Evolutionary conservation across 139 green algal genomes (phyloP).

Genomic region (Limnomonas spitsbergensis): DNA sequence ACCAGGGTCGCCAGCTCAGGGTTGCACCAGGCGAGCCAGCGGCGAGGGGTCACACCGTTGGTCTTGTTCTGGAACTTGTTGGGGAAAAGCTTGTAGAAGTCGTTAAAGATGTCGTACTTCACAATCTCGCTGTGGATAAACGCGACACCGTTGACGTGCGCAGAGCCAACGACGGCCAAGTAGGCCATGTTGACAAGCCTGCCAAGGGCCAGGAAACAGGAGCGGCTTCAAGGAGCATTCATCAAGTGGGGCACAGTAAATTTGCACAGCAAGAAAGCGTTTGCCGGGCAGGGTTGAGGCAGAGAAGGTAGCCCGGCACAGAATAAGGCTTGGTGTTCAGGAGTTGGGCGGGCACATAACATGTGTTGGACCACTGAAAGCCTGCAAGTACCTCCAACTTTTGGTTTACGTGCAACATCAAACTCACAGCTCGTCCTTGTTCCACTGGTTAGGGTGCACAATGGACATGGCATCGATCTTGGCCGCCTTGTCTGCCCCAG

Average conservation of each 20-base stretch:
- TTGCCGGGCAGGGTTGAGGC: no score
- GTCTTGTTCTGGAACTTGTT: slow-evolving; percentile 98
- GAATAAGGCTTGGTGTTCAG: no score
- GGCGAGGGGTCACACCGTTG: slow-evolving; percentile 93
- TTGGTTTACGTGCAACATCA: no score
- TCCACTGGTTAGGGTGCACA: slow-evolving; percentile 83
- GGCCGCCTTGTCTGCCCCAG: slow-evolving; percentile 29
- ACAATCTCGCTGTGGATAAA: slow-evolving; percentile 93
- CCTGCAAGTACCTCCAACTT: no score
- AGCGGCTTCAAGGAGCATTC: no score
- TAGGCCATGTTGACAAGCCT: slow-evolving; percentile 95
- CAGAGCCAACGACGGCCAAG: slow-evolving; percentile 82
- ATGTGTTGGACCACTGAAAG: no score
- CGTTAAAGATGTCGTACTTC: slow-evolving; percentile 81
- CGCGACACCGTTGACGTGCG: slow-evolving; percentile 94
- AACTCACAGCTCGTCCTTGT: slow-evolving; percentile 77
- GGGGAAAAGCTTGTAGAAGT: slow-evolving; percentile 67
- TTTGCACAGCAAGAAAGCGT: no score
- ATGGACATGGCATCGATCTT: slow-evolving; percentile 74
- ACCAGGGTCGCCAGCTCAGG: slow-evolving; percentile 82
- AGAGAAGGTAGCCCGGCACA: no score
- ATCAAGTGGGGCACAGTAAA: no score
- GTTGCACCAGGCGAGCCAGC: slow-evolving; percentile 98
- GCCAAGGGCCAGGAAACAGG: no score
- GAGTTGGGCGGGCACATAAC: no score